These are phyloP conservation scores for Cochlearia excelsa DNA, from an alignment of 345 rosid genomes.

Conservation along the genomic window DNA sequence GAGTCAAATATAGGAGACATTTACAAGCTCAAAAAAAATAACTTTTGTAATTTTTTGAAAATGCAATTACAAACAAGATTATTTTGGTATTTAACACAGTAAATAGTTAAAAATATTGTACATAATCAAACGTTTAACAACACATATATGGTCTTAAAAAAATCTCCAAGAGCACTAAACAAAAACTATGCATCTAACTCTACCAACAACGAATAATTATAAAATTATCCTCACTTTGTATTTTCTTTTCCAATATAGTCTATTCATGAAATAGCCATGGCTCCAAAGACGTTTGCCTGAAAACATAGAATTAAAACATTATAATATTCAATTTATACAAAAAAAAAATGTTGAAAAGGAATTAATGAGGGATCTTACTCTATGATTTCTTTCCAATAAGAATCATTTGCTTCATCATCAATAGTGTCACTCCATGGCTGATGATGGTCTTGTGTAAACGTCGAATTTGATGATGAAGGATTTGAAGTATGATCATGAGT, in stretches of 20 bases:
- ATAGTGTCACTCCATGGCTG: constrained; percentile 33
- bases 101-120: not conserved
- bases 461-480: constrained; percentile 39
- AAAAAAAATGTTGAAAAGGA: too few species aligned
- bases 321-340: not conserved
- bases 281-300: constrained; percentile 53
- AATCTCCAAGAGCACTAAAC: constrained; percentile 1
- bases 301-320: constrained; percentile 6
- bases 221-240: not conserved
- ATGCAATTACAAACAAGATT: constrained; percentile 9
- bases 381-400: constrained; percentile 56
- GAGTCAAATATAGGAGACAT: too few species aligned
- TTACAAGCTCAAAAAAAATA: too few species aligned
- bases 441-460: constrained; percentile 48
- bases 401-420: constrained; percentile 50
- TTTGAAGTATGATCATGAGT: constrained; percentile 22
- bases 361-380: constrained; percentile 41
- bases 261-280: constrained; percentile 46
- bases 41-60: not conserved
- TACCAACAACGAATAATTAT: constrained; percentile 17
- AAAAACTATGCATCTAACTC: constrained; percentile 6
- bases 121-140: constrained; percentile 4
- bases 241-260: not conserved
- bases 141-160: constrained; percentile 5
- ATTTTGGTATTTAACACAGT: not conserved